A percentile compares a stretch with the other conserved stretches of the same genome.
These are phyloP conservation scores for Ganoderma leucocontextum DNA, from an alignment of 1,284 basidiomycete genomes.

Conservation along the genomic window DNA sequence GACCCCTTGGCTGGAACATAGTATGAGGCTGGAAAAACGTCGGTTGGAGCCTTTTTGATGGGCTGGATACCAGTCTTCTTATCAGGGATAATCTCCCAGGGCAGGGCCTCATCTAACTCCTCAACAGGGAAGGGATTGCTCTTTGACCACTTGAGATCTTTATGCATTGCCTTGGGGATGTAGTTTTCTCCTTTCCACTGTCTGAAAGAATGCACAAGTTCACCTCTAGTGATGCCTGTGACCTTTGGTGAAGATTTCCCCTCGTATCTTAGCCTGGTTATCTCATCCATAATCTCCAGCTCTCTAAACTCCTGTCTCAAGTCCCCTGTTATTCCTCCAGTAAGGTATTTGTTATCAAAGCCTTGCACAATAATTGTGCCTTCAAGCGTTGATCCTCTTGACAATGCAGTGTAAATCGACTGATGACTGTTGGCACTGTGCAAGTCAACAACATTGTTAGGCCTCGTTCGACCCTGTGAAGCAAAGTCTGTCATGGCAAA, in stretches of 20 bases:
- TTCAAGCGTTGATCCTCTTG: neutral
- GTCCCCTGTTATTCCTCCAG: too few species aligned
- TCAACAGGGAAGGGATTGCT: too few species aligned
- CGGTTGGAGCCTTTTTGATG: too few species aligned
- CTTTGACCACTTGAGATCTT: too few species aligned
- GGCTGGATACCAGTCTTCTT: too few species aligned
- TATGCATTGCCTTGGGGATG: too few species aligned
- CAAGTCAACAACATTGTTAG: neutral
- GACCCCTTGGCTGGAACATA: too few species aligned
- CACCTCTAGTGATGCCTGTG: neutral
- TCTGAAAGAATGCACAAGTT: neutral
- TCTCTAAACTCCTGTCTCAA: neutral
- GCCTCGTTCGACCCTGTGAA: neutral
- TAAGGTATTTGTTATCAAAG: neutral
- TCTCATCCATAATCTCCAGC: neutral
- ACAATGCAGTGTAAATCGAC: neutral
- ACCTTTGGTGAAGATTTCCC: neutral
- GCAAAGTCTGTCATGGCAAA: neutral
- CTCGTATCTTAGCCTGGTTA: neutral
- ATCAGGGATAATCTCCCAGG: too few species aligned
- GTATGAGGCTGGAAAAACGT: too few species aligned
- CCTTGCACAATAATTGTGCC: neutral
- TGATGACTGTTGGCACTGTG: neutral
- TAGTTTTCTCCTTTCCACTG: too few species aligned
- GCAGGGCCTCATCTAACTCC: too few species aligned